Evolutionary conservation across 257 asterid species (phyloP), one percentile per base, ranked within the genome.

Genomic region (Thymus quinquecostatus): DNA sequence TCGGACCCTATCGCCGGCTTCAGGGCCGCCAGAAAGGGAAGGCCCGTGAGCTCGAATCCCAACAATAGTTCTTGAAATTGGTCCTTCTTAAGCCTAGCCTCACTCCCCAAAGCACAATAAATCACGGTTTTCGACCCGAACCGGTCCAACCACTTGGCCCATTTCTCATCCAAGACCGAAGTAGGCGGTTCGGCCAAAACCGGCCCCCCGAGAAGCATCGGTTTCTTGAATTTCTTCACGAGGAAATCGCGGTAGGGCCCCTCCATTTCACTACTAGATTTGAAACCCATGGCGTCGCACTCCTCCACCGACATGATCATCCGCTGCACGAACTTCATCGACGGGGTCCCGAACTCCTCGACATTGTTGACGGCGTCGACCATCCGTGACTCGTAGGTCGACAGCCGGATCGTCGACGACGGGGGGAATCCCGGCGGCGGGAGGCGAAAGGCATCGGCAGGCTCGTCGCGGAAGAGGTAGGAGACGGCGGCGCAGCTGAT

Each of bases 41-140:
- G 79, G 0, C 80, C 82, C 0, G 86, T 71, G 0, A 76, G 66
- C 69, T 85, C 87, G 2, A 85, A 43, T 21, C 86, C 87, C 27
- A 73, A 6, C 2, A 85, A 0, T 5, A 82, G 62, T 14, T 80
- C 76, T 11, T 76, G 60, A 54, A 85, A 80, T n/a, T 76, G 87
- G 5, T 76, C 82, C 43, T 5, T 69, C 5, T 28, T 21, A 0
- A 85, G 48, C 29, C 74, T 68, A 1, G 84, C 84, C 60, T 85
- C 89, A 41, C 81, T 85, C 1, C 90, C 90, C 47, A 83, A 83
- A 0, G 83, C 78, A 12, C 88, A 85, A 38, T 43, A 85, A 2
- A 85, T 32, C 36, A 85, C 83, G 1, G 78, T 36, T 21, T 69
- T 77, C 6, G 77, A 41, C 29, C 68, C 1, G 64, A 73, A 80